phyloP scores from a whole-genome alignment of 176 grass and related monocot species.

The Carex myosuroides region DNA sequence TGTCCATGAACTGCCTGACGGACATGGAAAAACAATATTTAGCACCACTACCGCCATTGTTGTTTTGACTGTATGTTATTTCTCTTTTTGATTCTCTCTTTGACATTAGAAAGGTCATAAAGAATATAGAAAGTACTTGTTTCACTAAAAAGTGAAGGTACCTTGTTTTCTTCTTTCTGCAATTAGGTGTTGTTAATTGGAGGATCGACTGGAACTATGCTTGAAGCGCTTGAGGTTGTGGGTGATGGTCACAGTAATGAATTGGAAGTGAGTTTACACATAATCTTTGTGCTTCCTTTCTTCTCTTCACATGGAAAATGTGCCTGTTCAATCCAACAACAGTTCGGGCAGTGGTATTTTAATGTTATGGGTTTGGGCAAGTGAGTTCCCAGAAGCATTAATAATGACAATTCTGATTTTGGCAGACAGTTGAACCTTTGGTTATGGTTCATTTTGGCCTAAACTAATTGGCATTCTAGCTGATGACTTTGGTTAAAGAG shows the following conservation, averaged over 20 bases:
- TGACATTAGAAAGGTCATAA: background rate
- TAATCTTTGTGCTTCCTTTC: background rate
- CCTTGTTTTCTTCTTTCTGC: background rate
- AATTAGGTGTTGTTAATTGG: conserved; percentile 88
- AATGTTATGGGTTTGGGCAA: background rate
- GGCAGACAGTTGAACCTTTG: background rate
- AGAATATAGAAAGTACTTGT: background rate
- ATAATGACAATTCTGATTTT: background rate
- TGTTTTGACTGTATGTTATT: conserved; percentile 75
- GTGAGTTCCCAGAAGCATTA: background rate
- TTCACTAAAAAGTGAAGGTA: background rate
- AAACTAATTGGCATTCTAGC: background rate
- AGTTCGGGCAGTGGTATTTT: background rate
- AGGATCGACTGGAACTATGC: conserved; percentile 95
- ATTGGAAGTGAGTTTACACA: conserved; percentile 45
- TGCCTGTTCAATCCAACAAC: background rate
- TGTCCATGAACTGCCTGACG: conserved; percentile 91
- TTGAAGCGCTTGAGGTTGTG: conserved; percentile 82
- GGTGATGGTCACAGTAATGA: conserved; percentile 55
- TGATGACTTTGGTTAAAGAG: background rate
- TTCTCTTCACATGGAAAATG: background rate
- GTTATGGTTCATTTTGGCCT: background rate
- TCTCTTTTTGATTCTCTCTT: conserved; percentile 3
- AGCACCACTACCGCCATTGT: conserved; percentile 91
- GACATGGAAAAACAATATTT: conserved; percentile 96